These are phyloP conservation scores for Actinomucor elegans DNA, from an alignment of 371 early-diverging fungal species.

Conservation along the genomic window DNA sequence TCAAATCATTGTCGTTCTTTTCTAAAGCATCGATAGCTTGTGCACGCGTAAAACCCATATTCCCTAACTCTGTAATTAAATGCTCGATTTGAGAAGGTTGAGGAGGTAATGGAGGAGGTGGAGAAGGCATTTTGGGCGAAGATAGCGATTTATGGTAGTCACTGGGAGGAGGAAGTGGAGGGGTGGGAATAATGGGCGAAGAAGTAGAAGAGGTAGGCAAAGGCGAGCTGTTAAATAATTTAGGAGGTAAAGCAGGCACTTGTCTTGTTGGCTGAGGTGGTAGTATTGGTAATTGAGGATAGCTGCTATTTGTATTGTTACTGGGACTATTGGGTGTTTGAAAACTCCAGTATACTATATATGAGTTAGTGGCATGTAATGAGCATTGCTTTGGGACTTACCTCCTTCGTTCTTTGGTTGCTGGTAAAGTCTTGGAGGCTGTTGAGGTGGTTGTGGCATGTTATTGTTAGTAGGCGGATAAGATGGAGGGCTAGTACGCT, in stretches of 20 bases:
- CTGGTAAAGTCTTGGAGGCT: conserved; percentile 8
- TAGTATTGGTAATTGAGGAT: too few relatives aligned
- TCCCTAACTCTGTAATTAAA: conserved; percentile 54
- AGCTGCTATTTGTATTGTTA: neutral
- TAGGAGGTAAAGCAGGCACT: conserved; percentile 26
- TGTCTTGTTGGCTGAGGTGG: conserved; percentile 6
- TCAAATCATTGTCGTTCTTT: conserved; percentile 76
- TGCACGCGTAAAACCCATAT: conserved; percentile 79
- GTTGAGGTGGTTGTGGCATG: conserved; percentile 5
- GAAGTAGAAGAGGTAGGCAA: conserved; percentile 13
- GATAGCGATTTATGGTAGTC: conserved; percentile 9
- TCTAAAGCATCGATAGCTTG: conserved; percentile 79
- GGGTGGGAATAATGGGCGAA: conserved; percentile 13
- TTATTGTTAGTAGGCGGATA: conserved; percentile 1
- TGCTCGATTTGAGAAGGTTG: conserved; percentile 6
- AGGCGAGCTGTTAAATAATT: conserved; percentile 16
- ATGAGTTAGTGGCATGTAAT: neutral
- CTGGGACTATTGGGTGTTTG: conserved; percentile 1
- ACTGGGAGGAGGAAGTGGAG: conserved; percentile 8
- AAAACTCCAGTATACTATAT: conserved; percentile 19
- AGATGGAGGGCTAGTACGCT: conserved; percentile 6
- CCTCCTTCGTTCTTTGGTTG: conserved; percentile 30
- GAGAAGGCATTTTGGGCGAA: neutral
- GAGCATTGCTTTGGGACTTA: neutral
- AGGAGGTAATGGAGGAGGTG: conserved; percentile 16